Percentiles rank a stretch among this genome's conserved stretches.
These are phyloP conservation scores for Leccinum subrobustum DNA, from an alignment of 1,284 basidiomycete species.

Conservation along the genomic window DNA sequence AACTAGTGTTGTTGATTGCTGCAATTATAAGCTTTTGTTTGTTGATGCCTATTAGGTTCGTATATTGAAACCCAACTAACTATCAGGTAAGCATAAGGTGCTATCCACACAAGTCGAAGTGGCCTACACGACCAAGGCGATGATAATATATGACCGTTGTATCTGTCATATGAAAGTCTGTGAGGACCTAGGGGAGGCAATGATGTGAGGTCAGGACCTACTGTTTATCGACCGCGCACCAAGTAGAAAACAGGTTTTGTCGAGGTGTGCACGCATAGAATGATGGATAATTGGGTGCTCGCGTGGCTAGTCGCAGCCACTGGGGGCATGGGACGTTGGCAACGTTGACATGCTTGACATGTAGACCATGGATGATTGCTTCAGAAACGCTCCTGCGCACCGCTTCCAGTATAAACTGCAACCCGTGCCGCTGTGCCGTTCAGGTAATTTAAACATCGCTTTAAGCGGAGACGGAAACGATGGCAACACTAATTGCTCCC, in stretches of 20 bases:
- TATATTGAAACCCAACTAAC: constrained; percentile 39
- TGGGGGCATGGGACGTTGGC: neutral
- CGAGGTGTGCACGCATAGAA: neutral
- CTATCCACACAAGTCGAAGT: constrained; percentile 25
- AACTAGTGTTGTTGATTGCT: constrained; percentile 39
- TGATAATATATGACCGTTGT: constrained; percentile 1
- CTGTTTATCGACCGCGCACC: neutral
- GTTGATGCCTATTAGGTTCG: constrained; percentile 39
- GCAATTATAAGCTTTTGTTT: constrained; percentile 43
- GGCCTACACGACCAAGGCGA: constrained; percentile 13
- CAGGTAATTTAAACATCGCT: constrained; percentile 22
- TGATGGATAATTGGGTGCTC: neutral
- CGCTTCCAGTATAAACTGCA: constrained; percentile 16
- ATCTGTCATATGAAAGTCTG: constrained; percentile 12
- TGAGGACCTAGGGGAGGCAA: neutral
- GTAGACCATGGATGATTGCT: constrained; percentile 26
- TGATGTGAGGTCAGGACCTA: constrained; percentile 9
- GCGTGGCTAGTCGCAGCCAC: neutral
- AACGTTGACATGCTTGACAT: constrained; percentile 1
- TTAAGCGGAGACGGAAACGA: constrained; percentile 28
- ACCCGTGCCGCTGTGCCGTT: constrained; percentile 31
- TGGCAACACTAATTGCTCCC: constrained; percentile 26
- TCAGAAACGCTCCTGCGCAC: constrained; percentile 24
- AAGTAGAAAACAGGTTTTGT: neutral
- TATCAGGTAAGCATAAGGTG: constrained; percentile 36